Percentiles rank a stretch among this genome's conserved stretches.
These are phyloP conservation scores for Diversispora epigaea DNA, from an alignment of 192 early-diverging fungal genomes.

Conservation along the genomic window DNA sequence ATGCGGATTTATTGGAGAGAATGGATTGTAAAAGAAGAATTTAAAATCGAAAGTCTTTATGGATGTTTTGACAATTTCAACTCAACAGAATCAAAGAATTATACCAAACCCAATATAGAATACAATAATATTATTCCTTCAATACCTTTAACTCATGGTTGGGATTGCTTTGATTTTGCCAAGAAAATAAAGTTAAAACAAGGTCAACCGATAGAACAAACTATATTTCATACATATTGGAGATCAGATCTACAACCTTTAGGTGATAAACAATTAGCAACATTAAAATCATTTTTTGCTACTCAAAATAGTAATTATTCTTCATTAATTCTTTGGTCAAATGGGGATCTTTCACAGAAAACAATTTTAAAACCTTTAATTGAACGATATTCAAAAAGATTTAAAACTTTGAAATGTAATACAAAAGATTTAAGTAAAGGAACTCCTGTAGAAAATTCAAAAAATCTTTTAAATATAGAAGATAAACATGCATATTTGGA, in stretches of 20 bases:
- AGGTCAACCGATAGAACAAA: conserved; percentile 33
- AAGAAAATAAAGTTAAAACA: conserved; percentile 25
- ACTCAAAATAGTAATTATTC: conserved; percentile 42
- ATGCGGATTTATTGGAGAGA: conserved; percentile 41
- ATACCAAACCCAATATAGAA: not conserved
- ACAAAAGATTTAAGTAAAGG: conserved; percentile 33
- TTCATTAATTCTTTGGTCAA: conserved; percentile 44
- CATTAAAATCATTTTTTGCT: conserved; percentile 45
- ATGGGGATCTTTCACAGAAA: conserved; percentile 37
- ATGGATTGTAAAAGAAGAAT: conserved; percentile 42
- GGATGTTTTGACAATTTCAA: conserved; percentile 43
- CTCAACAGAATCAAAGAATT: conserved; percentile 8
- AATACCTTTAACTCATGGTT: conserved; percentile 39
- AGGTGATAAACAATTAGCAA: conserved; percentile 43
- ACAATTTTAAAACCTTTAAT: conserved; percentile 34
- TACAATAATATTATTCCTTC: conserved; percentile 42
- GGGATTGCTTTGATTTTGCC: conserved; percentile 49
- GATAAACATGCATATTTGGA: conserved; percentile 45
- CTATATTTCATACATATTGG: conserved; percentile 47
- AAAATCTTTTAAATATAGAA: conserved; percentile 35
- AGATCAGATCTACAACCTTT: conserved; percentile 41
- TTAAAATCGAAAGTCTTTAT: conserved; percentile 34
- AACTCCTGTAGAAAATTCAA: conserved; percentile 39
- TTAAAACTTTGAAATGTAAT: conserved; percentile 33
- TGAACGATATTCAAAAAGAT: conserved; percentile 31